Evolutionary conservation across 495 filamentous ascomycete species (phyloP).

Genomic region (Penicillium subrubescens): DNA sequence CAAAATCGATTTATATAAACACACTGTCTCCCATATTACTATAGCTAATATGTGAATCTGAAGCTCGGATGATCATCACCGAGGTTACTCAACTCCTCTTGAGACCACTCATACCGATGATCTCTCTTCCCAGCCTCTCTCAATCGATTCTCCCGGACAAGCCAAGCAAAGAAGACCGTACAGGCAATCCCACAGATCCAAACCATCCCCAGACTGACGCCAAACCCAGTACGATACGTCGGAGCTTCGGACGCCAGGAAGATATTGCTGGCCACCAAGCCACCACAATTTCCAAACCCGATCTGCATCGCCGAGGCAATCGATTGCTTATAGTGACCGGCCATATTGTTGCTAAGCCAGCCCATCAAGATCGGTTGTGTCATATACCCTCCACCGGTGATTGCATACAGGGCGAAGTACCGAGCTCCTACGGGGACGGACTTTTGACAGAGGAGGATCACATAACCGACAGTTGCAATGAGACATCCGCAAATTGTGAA

Average conservation of each 20-base stretch:
- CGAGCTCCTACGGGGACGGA: constrained; percentile 38
- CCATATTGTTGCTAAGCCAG: constrained; percentile 59
- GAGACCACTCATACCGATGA: constrained; percentile 40
- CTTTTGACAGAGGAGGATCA: constrained; percentile 48
- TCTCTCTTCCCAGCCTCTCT: constrained; percentile 57
- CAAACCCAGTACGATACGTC: constrained; percentile 52
- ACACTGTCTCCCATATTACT: background rate
- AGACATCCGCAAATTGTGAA: constrained; percentile 52
- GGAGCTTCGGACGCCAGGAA: constrained; percentile 52
- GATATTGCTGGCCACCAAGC: constrained; percentile 56
- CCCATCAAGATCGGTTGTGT: constrained; percentile 48
- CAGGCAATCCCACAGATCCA: constrained; percentile 51
- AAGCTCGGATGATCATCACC: constrained; percentile 63
- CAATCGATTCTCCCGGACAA: constrained; percentile 56
- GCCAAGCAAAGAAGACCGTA: constrained; percentile 42
- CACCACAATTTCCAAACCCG: constrained; percentile 55
- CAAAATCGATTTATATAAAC: background rate
- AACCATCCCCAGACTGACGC: constrained; percentile 48
- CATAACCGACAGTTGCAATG: constrained; percentile 52
- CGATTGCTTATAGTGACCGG: constrained; percentile 60
- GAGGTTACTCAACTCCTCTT: constrained; percentile 55
- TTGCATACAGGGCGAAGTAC: constrained; percentile 55
- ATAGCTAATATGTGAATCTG: constrained; percentile 49
- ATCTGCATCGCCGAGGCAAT: constrained; percentile 55
- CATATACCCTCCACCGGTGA: constrained; percentile 50